Conservation (phyloP, 257 asterid genomes). For the Ilex aquifolium region DNA sequence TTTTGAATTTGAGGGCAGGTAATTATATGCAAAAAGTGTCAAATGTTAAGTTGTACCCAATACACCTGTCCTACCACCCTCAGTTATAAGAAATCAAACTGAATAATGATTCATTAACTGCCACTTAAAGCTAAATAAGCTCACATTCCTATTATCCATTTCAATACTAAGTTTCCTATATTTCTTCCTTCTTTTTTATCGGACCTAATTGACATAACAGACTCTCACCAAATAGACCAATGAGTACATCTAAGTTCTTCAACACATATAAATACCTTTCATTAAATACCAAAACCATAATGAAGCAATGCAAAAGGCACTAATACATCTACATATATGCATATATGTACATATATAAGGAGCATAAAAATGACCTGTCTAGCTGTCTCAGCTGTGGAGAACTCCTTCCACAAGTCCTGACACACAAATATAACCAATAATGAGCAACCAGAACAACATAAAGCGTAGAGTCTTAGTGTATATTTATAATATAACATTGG, state of each 20-base stretch:
- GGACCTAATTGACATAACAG: neutral
- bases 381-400: slow-evolving; percentile 62
- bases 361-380: slow-evolving; percentile 40
- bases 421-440: neutral
- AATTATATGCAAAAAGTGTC: no score
- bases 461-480: neutral
- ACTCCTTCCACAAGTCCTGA: slow-evolving; percentile 77
- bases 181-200: no score
- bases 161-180: no score
- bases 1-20: no score
- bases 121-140: no score
- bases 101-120: no score
- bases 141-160: no score
- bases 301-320: neutral
- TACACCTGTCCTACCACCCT: no score
- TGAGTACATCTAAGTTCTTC: neutral
- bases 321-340: neutral
- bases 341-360: neutral
- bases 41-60: no score
- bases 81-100: no score
- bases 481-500: no score
- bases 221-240: neutral
- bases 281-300: neutral
- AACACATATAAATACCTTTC: no score
- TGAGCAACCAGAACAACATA: neutral